Base-by-base conservation (phyloP, 352 stramenopile species). In the Pythium periplocum region DNA sequence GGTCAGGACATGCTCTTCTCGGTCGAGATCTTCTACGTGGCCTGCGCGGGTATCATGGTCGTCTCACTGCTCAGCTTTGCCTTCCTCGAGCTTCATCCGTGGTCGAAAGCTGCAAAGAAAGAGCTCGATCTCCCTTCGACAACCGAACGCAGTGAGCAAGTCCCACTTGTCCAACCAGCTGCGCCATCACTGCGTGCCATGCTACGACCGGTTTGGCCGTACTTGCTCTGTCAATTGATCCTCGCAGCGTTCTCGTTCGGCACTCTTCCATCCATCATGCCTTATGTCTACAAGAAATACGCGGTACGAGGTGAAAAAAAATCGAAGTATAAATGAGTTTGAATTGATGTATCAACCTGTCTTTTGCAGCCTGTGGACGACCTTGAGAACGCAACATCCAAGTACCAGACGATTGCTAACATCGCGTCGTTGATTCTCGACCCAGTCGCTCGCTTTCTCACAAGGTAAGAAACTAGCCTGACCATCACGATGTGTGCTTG, bases 221-320 rank as follows among this genome's bases (percentile, higher is more conserved):
- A 70, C 26, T 50, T 90, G 6, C 47, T 61, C 2, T 90, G 76
- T 40, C 76, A 87, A 39, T 71, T 75, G 30, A 26, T 80, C 1
- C 57, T 90, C 33, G 75, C 76, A 0, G 74, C 74, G 2, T 82
- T 90, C 48, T 79, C 69, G 4, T 90, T 85, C 51, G 78, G 76
- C 9, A 71, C 82, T 38, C 57, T 90, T 8, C 76, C 78, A 6
- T 87, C 76, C 6, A 65, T 83, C n/a, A 83, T 87, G 76, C 71
- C 78, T 1, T 90, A 81, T 49, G 72, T 86, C 30, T 86, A 85
- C 66, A 78, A 73, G 48, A 86, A 85, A 38, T 90, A 80, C 45
- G 64, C 75, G 58, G 78, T 89, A 62, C 40, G 70, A 55, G 6
- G 36, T 9, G 11, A 34, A 6, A 10, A 33, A 26, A 3, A 38